Base-by-base conservation (phyloP, 805 yeast genomes). In the Vanderwaltozyma polyspora region DNA sequence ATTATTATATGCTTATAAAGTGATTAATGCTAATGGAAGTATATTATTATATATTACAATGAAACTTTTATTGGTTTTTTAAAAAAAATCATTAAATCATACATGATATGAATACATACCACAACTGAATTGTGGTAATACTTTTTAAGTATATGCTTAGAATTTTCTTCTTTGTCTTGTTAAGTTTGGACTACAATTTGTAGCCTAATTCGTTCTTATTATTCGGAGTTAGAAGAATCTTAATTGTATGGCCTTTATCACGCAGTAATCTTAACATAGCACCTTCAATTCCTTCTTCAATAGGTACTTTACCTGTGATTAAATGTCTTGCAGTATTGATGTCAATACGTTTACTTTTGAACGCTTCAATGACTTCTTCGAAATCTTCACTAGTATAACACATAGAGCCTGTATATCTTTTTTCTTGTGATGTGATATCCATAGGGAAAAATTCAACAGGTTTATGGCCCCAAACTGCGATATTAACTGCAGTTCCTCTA, bases 391-490 rank as follows among this genome's bases (percentile, higher is more conserved):
- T 60, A 4, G 72, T 69, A 49, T 76, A 76, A 43, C 81, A 73
- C 68, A 76, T 73, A 1, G 80, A 73, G 3, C 82, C 83, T 23
- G 73, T 66, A 22, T 70, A 61, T 28, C 52, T 51, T 47, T 72
- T 75, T 51, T 76, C 83, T 38, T 67, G 67, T 43, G 63, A 55
- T 3, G 79, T 69, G 12, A 73, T 53, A 44, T 64, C 67, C 76
- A 72, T 74, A 32, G 79, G 79, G 41, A 60, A 64, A 50, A 67
- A 69, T 10, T 57, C 56, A 19, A 70, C 59, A 6, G 74, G 67
- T 25, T 64, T 59, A 30, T 66, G 63, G 16, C 73, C 71, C 79
- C 81, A 77, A 36, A 77, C 72, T 6, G 84, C 84, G 30, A 76
- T 68, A 49, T 76, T 76, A 21, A 74, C 73, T 7, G 76, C 74